A percentile compares a stretch with the other conserved stretches of the same genome.
Conservation (phyloP, 352 stramenopile genomes). For the Pythium sp. region DNA sequence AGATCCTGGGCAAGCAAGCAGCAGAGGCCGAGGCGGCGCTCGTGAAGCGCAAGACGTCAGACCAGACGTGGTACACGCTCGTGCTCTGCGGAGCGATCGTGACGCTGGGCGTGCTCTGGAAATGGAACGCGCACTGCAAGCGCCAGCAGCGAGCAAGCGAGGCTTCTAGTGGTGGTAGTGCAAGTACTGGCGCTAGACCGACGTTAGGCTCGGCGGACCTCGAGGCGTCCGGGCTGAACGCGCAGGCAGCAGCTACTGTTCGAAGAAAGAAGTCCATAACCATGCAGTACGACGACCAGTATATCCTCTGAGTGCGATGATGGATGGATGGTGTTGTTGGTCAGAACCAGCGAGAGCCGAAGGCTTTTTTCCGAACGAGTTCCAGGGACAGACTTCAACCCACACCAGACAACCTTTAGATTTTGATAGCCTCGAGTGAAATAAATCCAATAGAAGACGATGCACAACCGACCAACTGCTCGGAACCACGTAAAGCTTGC, state of each 20-base stretch:
- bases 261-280: constrained; percentile 20
- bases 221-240: not conserved
- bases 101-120: constrained; percentile 13
- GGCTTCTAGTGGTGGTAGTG: too few species aligned
- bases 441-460: constrained; percentile 4
- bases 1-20: constrained; percentile 34
- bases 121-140: constrained; percentile 17
- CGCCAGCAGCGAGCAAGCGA: constrained; percentile 10
- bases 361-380: too few species aligned
- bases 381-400: not conserved
- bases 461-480: not conserved
- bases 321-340: too few species aligned
- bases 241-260: constrained; percentile 1
- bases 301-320: constrained; percentile 12
- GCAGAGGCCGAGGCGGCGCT: constrained; percentile 25
- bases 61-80: constrained; percentile 19
- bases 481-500: not conserved
- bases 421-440: constrained; percentile 34
- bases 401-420: not conserved
- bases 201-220: constrained; percentile 8
- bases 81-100: constrained; percentile 11
- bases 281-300: constrained; percentile 18
- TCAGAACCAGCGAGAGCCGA: not conserved
- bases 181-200: not conserved
- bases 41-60: not conserved